These are phyloP conservation scores for Scutellaria minor DNA, from an alignment of 257 asterid species.

Conservation along the genomic window DNA sequence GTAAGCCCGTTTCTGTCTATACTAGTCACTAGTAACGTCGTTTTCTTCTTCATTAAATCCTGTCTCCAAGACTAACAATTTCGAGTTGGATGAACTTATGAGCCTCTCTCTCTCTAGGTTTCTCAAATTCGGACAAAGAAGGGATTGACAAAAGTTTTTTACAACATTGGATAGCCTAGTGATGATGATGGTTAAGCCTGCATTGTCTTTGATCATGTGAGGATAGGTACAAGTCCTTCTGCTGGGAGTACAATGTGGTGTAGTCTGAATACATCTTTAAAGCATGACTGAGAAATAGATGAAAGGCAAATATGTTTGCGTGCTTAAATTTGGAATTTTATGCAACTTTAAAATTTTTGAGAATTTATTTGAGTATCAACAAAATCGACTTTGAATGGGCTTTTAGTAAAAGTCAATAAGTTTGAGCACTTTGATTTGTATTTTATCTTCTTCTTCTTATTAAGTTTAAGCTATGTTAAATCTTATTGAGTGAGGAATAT, in stretches of 20 bases:
- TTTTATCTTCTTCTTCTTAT: too few relatives aligned
- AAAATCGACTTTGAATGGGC: background rate
- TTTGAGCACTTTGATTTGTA: too few relatives aligned
- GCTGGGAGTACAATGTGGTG: too few relatives aligned
- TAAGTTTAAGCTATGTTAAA: too few relatives aligned
- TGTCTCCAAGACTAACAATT: too few relatives aligned
- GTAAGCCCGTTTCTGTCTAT: background rate
- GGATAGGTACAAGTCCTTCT: too few relatives aligned
- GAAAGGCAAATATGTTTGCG: too few relatives aligned
- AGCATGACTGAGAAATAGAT: background rate
- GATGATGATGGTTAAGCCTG: constrained; percentile 11
- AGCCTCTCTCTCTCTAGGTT: constrained; percentile 52
- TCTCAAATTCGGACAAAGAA: constrained; percentile 79
- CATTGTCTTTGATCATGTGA: too few relatives aligned
- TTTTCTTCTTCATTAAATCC: too few relatives aligned
- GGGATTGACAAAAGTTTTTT: constrained; percentile 65
- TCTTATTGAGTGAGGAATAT: too few relatives aligned
- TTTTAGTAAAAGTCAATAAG: too few relatives aligned
- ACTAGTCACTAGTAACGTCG: background rate
- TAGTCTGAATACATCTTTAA: too few relatives aligned
- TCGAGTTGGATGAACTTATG: background rate
- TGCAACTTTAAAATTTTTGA: background rate
- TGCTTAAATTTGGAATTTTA: background rate
- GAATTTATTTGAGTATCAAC: background rate
- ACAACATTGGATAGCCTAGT: constrained; percentile 44